These are phyloP conservation scores for Pleurotus salmoneostramineus DNA, from an alignment of 768 basidiomycete genomes.

Conservation along the genomic window DNA sequence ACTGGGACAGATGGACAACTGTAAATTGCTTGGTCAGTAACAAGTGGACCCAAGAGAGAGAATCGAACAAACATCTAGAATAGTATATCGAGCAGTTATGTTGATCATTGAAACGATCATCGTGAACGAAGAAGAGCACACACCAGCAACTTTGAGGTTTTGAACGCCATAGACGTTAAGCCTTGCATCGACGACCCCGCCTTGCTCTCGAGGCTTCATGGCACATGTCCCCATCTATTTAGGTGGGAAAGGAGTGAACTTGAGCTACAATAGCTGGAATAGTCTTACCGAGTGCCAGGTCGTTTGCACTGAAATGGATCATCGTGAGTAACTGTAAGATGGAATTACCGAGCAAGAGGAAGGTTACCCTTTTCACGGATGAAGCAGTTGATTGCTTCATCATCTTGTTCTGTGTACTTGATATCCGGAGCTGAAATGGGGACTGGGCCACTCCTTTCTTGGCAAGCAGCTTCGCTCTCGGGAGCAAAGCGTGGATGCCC, in stretches of 20 bases:
- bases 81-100: no score
- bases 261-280: neutral
- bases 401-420: neutral
- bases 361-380: neutral
- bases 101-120: no score
- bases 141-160: conserved; percentile 57
- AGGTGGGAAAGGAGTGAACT: neutral
- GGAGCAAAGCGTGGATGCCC: neutral
- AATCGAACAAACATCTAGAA: neutral
- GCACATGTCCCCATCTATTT: conserved; percentile 59
- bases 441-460: neutral
- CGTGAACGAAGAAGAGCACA: conserved; percentile 1
- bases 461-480: neutral
- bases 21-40: neutral
- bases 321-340: neutral
- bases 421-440: conserved; percentile 3
- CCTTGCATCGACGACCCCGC: conserved; percentile 59
- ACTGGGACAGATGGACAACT: conserved; percentile 33
- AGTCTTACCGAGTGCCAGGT: conserved; percentile 42
- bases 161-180: conserved; percentile 60
- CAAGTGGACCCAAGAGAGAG: neutral
- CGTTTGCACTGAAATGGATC: conserved; percentile 26
- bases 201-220: conserved; percentile 56
- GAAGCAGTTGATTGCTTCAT: conserved; percentile 1
- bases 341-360: neutral